phyloP scores from a whole-genome alignment of 176 grass and related monocot species.

The Phragmites australis region DNA sequence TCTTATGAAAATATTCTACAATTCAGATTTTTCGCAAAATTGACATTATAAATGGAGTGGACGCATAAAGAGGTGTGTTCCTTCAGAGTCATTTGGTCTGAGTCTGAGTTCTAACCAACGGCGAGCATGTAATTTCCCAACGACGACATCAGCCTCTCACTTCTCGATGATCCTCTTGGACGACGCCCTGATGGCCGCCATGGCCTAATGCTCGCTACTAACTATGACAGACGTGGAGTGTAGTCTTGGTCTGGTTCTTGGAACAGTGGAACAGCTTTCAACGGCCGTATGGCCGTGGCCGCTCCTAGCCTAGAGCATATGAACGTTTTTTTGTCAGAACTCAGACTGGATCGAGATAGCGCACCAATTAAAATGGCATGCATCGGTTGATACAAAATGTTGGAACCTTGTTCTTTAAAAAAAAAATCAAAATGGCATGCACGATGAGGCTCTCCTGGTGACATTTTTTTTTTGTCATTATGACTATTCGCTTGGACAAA shows the following conservation, averaged over 20 bases:
- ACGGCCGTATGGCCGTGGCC: conserved; percentile 41
- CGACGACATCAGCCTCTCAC: conserved; percentile 82
- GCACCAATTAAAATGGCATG: no score
- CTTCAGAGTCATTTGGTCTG: conserved; percentile 59
- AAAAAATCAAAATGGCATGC: no score
- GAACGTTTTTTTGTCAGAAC: no score
- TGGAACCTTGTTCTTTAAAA: no score
- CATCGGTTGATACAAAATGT: no score
- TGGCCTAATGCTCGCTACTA: conserved; percentile 55
- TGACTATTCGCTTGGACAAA: no score
- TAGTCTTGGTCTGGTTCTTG: conserved; percentile 27
- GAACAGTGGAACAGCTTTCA: conserved; percentile 22
- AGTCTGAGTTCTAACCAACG: conserved; percentile 37
- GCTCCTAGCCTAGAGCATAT: conserved; percentile 45
- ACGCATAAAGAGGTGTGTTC: conserved; percentile 69
- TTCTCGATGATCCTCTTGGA: conserved; percentile 76
- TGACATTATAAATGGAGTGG: conserved; percentile 22
- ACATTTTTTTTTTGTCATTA: no score
- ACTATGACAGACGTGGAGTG: conserved; percentile 47
- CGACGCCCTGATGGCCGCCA: conserved; percentile 48
- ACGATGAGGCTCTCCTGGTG: no score
- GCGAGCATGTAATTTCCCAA: conserved; percentile 59
- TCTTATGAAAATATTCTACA: no score
- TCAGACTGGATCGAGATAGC: no score
- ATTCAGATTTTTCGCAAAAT: conserved; percentile 22